Base-by-base conservation (phyloP, 305 asterid genomes). In the Nicotiana rustica region DNA sequence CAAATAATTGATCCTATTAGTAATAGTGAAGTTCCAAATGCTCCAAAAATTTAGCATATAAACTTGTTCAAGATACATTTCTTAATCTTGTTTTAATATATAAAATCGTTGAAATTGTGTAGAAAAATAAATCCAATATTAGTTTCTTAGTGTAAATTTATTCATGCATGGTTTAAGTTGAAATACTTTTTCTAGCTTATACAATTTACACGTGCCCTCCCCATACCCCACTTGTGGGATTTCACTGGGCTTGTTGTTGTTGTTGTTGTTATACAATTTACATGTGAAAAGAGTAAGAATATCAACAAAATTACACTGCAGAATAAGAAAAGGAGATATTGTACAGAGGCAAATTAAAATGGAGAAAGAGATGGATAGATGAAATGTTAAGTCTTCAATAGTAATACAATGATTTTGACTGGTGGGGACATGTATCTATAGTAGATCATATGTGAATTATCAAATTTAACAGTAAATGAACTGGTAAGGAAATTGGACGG, bases 331-430 rank as follows among this genome's bases (percentile, higher is more conserved):
- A 1, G 6, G 78, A 70, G 36, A 44, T 70, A 44, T 41, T 56
- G 36, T 19, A 13, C 60, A 70, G 29, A 25, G 1, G 13, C 13
- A 44, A 70, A 44, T n/a, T 41, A 0, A 70, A 70, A 70, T 70
- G 60, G 60, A 70, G 60, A 70, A 44, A 70, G 35, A 69, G 77
- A 41, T 44, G 78, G 41, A 44, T 47, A 44, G 55, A 21, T 62
- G 35, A 21, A 62, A 21, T 9, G 67, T 62, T 3, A 41, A 19
- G 14, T 21, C 33, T 21, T 19, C 66, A 61, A 19, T 19, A 6
- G 15, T 4, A 18, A 10, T 10, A 61, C 67, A 10, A 5, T 19
- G 33, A 61, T 61, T 61, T 61, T 61, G 33, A 19, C 67, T 61
- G 33, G 33, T 61, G 57, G 4, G 56, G 14, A 49, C 56, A 49